phyloP scores from a whole-genome alignment of 2,329 filamentous ascomycete species.

The Mariannaea elegans region DNA sequence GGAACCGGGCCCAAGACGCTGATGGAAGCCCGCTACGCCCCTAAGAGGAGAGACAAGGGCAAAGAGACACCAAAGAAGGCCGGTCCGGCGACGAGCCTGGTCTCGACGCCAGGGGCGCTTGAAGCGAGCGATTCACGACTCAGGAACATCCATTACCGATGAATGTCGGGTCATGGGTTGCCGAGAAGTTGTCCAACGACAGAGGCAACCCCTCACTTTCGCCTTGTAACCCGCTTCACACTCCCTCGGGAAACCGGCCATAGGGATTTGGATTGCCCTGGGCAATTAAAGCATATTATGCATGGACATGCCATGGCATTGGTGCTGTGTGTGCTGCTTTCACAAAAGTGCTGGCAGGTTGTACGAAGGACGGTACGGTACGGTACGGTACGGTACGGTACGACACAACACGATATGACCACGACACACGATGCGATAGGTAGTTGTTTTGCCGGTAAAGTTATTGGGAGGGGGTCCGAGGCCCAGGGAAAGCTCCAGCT shows the following conservation, averaged over 20 bases:
- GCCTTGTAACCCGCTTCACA: background rate
- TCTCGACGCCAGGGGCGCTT: background rate
- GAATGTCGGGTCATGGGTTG: conserved; percentile 3
- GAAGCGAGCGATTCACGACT: conserved; percentile 30
- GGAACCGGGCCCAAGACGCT: background rate
- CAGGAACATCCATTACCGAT: conserved; percentile 15
- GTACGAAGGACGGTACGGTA: conserved; percentile 7
- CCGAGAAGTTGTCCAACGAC: background rate
- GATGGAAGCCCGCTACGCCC: conserved; percentile 14
- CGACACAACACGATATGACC: conserved; percentile 11
- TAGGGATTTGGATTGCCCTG: background rate
- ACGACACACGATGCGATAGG: conserved; percentile 17
- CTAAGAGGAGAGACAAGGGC: conserved; percentile 22
- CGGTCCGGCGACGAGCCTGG: conserved; percentile 14
- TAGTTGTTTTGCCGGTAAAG: background rate
- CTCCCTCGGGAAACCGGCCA: conserved; percentile 2
- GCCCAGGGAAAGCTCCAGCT: too few species aligned
- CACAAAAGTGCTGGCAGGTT: background rate
- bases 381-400: conserved; percentile 7
- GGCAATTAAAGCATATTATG: conserved; percentile 1
- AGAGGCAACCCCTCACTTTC: conserved; percentile 2
- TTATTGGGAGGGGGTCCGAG: background rate
- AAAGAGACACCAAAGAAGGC: conserved; percentile 7
- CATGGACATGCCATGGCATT: conserved; percentile 7
- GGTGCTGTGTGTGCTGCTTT: background rate